These are phyloP conservation scores for Camellia lanceoleosa DNA, from an alignment of 148 eudicot genomes.

Conservation along the genomic window DNA sequence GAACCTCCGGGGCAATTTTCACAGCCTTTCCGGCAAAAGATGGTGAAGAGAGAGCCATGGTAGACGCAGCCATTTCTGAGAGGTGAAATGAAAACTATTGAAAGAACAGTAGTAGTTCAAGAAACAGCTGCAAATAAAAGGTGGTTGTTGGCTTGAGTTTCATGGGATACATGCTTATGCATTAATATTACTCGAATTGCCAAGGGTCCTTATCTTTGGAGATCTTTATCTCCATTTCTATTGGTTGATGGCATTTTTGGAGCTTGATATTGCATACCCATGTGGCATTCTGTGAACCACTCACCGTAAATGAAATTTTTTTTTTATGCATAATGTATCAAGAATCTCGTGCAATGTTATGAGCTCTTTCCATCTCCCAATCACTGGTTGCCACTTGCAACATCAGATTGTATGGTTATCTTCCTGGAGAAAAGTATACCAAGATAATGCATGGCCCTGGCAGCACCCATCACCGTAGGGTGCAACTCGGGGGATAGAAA, in stretches of 20 bases:
- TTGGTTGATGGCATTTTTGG: neutral
- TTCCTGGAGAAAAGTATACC: no score
- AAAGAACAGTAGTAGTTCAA: neutral
- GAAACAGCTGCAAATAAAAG: neutral
- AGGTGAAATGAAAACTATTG: neutral
- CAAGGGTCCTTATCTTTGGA: neutral
- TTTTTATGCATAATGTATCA: neutral
- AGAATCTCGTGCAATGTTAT: neutral
- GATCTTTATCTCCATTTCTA: neutral
- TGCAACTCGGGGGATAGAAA: no score
- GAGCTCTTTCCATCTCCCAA: neutral
- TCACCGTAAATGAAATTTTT: neutral
- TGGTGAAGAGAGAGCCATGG: constrained; percentile 30
- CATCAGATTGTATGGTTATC: neutral
- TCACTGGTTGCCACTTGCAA: neutral
- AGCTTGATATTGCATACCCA: neutral
- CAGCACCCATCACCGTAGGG: no score
- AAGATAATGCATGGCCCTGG: neutral
- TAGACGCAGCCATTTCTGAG: constrained; percentile 7
- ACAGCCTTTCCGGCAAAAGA: constrained; percentile 26
- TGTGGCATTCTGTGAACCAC: constrained; percentile 2
- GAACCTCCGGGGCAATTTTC: constrained; percentile 13
- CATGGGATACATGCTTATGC: neutral
- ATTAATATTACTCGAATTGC: neutral
- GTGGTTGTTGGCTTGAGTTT: neutral